Evolutionary conservation across 805 yeast genomes (phyloP), one percentile per base, ranked within the genome.

Genomic region (Teunomyces pallodes): DNA sequence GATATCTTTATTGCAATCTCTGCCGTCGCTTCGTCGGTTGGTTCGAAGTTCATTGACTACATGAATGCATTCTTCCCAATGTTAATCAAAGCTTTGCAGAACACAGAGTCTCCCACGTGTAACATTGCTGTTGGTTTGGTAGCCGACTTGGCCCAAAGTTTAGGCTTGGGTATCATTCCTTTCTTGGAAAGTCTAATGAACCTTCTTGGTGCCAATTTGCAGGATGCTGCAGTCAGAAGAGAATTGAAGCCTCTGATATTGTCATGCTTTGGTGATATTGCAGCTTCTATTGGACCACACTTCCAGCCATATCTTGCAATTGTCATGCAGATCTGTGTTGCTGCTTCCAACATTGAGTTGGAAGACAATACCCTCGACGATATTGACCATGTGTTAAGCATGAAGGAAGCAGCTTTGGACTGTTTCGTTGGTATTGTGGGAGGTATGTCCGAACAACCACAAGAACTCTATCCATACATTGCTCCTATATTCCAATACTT

Each of bases 191-290:
- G 85, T 3, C 79, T 92, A 61, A 90, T 94, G 96, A 80, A 81
- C 45, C 86, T 86, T 42, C 77, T 94, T 62, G 92, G 96, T 46
- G 76, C 79, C 43, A 82, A 83, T 60, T 76, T 94, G 53, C 82
- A 86, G 49, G 80, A 80, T 58, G 76, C 79, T 36, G 80, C 79
- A 48, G 83, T 89, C 14, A 85, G 85, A 62, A 81, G 88, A 50
- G 96, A 90, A 53, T 76, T 92, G 55, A 84, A 88, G 65, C 97
- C 97, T 13, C 78, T 89, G 17, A 89, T 92, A 27, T 72, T 94
- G 55, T 88, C 97, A 9, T 90, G 96, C 60, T 89, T 94, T 66
- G 99, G 99, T 54, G 99, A 94, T 67, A 81, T 94, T 60, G 97
- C 98, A 3, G 81, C 96, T 0, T 84, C 94, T 10, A 82, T 91